A percentile compares a stretch with the other conserved stretches of the same genome.
Conservation (phyloP, 805 yeast species). For the Maudiozyma saulgeensis region DNA sequence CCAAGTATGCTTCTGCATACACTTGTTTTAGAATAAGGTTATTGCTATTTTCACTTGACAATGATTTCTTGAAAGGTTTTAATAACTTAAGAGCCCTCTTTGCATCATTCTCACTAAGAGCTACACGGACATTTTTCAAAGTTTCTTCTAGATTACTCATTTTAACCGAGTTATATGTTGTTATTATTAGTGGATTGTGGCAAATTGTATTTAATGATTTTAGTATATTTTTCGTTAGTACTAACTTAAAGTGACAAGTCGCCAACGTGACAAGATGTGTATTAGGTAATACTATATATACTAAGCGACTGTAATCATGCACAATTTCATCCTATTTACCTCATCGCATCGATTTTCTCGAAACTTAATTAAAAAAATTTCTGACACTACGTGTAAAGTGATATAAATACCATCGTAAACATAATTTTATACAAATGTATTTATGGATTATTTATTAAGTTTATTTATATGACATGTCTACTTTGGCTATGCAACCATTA, state of each 20-base stretch:
- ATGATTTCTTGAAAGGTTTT: slow-evolving; percentile 26
- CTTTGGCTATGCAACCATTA: neutral
- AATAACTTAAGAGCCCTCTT: slow-evolving; percentile 30
- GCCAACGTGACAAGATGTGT: too few relatives aligned
- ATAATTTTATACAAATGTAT: too few relatives aligned
- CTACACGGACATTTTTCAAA: slow-evolving; percentile 17
- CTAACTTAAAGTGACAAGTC: too few relatives aligned
- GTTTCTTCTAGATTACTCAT: slow-evolving; percentile 13
- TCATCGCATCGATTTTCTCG: neutral
- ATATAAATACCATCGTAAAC: too few relatives aligned
- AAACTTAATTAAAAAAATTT: neutral
- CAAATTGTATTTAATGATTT: too few relatives aligned
- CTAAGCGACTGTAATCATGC: neutral
- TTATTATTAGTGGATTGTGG: too few relatives aligned
- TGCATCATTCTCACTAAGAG: slow-evolving; percentile 19
- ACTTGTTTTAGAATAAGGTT: slow-evolving; percentile 42
- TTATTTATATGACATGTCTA: too few relatives aligned
- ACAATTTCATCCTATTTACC: neutral
- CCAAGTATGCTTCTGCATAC: slow-evolving; percentile 72
- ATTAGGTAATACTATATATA: too few relatives aligned
- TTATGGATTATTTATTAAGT: too few relatives aligned
- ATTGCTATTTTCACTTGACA: slow-evolving; percentile 20
- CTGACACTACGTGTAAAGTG: too few relatives aligned
- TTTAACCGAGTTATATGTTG: neutral
- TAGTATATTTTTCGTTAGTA: too few relatives aligned